These are phyloP conservation scores for Bipolaris cookei DNA, from an alignment of 2,329 filamentous ascomycete genomes.

Conservation along the genomic window DNA sequence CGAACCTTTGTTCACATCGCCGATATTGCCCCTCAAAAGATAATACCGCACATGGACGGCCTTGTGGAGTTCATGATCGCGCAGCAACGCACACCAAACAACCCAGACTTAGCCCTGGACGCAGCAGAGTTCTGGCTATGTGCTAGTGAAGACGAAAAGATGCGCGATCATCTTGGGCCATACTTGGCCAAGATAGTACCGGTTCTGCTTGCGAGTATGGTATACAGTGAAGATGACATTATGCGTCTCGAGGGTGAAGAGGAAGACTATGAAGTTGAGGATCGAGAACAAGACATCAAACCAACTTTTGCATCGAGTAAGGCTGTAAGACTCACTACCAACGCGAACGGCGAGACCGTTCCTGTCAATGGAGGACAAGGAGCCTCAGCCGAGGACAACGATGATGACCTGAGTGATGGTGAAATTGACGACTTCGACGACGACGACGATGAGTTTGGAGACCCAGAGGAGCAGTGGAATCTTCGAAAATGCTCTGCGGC, in stretches of 20 bases:
- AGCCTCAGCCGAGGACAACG: conserved; percentile 47
- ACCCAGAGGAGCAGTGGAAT: conserved; percentile 93
- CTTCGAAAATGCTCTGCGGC: conserved; percentile 96
- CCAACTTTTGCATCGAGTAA: conserved; percentile 84
- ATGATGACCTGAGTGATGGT: conserved; percentile 84
- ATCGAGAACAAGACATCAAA: conserved; percentile 88
- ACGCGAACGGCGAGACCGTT: conserved; percentile 51
- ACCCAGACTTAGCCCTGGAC: conserved; percentile 89
- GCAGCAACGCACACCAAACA: conserved; percentile 81
- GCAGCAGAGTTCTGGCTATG: conserved; percentile 98
- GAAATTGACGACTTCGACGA: conserved; percentile 79
- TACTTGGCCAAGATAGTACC: conserved; percentile 86
- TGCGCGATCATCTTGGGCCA: conserved; percentile 77
- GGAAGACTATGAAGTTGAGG: conserved; percentile 89
- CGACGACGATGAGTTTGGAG: conserved; percentile 71
- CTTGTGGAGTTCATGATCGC: conserved; percentile 91
- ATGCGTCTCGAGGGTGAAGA: conserved; percentile 77
- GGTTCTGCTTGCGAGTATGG: conserved; percentile 90
- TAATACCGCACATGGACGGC: conserved; percentile 83
- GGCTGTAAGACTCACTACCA: conserved; percentile 64
- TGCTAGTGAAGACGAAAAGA: conserved; percentile 81
- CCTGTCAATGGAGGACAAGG: conserved; percentile 56
- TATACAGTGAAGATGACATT: conserved; percentile 94
- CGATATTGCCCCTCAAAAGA: conserved; percentile 87
- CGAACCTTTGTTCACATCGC: conserved; percentile 91